Conservation (phyloP, 2,329 filamentous ascomycete genomes). For the Hyphodiscus sp. region DNA sequence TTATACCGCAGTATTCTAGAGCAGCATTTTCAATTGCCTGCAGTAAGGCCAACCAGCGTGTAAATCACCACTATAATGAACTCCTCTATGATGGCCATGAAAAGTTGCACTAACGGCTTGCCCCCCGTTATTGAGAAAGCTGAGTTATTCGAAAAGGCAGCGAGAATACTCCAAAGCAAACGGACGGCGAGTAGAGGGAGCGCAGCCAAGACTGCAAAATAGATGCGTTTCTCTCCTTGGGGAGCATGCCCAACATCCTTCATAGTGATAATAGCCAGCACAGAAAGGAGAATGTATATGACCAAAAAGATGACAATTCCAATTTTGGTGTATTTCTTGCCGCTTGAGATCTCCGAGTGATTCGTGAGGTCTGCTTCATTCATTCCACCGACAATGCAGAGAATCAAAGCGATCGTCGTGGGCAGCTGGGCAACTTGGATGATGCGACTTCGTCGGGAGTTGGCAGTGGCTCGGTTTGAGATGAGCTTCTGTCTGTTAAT, state of each 20-base stretch:
- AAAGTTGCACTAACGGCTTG: constrained; percentile 24
- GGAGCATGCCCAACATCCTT: constrained; percentile 22
- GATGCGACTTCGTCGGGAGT: constrained; percentile 21
- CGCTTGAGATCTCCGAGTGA: constrained; percentile 13
- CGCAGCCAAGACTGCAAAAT: constrained; percentile 25
- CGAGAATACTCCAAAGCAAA: constrained; percentile 28
- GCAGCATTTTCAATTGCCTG: background rate
- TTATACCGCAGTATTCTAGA: background rate
- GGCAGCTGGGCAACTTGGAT: constrained; percentile 26
- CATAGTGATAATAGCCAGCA: constrained; percentile 19
- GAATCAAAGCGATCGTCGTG: constrained; percentile 23
- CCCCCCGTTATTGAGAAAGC: constrained; percentile 22
- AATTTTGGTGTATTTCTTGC: constrained; percentile 20
- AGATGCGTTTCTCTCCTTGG: constrained; percentile 25
- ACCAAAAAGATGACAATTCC: constrained; percentile 27
- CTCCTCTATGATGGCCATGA: constrained; percentile 30
- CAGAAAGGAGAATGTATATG: constrained; percentile 21
- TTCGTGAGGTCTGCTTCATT: constrained; percentile 11
- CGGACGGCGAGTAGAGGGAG: constrained; percentile 29
- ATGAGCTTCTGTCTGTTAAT: constrained; percentile 8
- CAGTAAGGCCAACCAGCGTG: constrained; percentile 17
- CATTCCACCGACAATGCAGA: constrained; percentile 28
- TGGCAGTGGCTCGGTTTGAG: constrained; percentile 15
- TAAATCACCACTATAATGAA: constrained; percentile 28
- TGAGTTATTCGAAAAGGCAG: constrained; percentile 19